Percentiles rank a stretch among this genome's conserved stretches.
Evolutionary conservation across 2,329 filamentous ascomycete genomes (phyloP).

Genomic region (Cadophora sp.): DNA sequence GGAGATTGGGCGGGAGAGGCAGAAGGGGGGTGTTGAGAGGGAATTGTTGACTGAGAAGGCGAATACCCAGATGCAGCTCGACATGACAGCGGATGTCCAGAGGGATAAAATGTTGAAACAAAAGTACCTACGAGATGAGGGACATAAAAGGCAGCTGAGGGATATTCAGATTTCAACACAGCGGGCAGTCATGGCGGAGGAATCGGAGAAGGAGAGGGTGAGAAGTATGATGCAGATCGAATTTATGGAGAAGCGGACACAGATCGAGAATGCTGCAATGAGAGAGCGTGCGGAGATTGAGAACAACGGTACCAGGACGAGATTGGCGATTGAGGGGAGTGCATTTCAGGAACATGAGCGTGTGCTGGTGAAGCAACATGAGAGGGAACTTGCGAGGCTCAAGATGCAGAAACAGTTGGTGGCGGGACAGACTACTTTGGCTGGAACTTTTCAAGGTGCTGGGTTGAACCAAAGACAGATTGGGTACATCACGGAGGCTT

Average conservation of each 20-base stretch:
- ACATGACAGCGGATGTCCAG: slow-evolving; percentile 15
- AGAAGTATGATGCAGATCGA: slow-evolving; percentile 28
- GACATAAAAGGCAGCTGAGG: slow-evolving; percentile 12
- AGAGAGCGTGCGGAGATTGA: background rate
- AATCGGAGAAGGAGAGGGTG: slow-evolving; percentile 16
- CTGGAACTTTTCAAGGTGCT: slow-evolving; percentile 10
- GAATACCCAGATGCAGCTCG: slow-evolving; percentile 23
- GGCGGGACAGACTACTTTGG: slow-evolving; percentile 20
- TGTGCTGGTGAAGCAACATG: slow-evolving; percentile 32
- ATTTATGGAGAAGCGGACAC: slow-evolving; percentile 5
- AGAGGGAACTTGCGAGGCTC: slow-evolving; percentile 30
- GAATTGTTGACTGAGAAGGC: slow-evolving; percentile 20
- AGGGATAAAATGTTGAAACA: slow-evolving; percentile 1
- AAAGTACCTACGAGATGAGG: slow-evolving; percentile 19
- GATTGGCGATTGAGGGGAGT: slow-evolving; percentile 17
- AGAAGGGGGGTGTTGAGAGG: slow-evolving; percentile 17
- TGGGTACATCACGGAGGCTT: slow-evolving; percentile 28
- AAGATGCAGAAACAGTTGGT: slow-evolving; percentile 30
- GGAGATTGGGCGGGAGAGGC: slow-evolving; percentile 21
- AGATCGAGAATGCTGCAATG: slow-evolving; percentile 9
- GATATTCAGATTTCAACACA: slow-evolving; percentile 22
- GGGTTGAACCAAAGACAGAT: slow-evolving; percentile 29
- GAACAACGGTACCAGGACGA: slow-evolving; percentile 39
- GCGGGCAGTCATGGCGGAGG: slow-evolving; percentile 22
- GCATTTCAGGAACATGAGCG: slow-evolving; percentile 2